phyloP scores from a whole-genome alignment of 1,284 basidiomycete species.

The Ceratobasidium sp. region DNA sequence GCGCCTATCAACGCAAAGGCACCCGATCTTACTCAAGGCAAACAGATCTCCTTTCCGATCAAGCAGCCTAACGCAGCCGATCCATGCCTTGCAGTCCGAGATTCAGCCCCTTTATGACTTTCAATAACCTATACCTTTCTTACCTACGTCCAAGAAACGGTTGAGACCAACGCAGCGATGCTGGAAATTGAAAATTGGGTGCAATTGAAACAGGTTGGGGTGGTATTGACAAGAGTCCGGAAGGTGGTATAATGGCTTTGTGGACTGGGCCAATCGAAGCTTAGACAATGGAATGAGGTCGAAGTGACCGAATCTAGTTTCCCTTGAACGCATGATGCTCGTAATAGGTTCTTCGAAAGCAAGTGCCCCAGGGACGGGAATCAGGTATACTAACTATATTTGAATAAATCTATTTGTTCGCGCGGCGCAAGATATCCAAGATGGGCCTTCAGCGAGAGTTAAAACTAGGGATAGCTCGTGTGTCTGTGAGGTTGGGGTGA shows the following conservation, averaged over 20 bases:
- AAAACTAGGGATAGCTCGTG: too few species aligned
- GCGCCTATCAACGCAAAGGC: too few species aligned
- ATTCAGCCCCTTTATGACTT: conserved; percentile 81
- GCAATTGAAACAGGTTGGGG: conserved; percentile 68
- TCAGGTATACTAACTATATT: too few species aligned
- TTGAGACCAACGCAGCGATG: conserved; percentile 86
- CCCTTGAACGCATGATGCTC: too few species aligned
- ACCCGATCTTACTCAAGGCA: background rate
- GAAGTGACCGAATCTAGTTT: conserved; percentile 79
- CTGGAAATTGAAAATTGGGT: conserved; percentile 97
- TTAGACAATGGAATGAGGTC: conserved; percentile 93
- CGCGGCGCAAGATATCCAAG: too few species aligned
- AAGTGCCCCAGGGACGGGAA: too few species aligned
- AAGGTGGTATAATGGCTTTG: conserved; percentile 71
- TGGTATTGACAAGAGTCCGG: background rate
- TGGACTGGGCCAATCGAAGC: conserved; percentile 99
- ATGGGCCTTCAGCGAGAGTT: too few species aligned
- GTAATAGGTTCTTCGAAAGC: too few species aligned
- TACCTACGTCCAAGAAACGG: conserved; percentile 69
- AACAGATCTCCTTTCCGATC: conserved; percentile 84
- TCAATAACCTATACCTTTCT: conserved; percentile 84
- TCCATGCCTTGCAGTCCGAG: conserved; percentile 82
- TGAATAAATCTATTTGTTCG: too few species aligned
- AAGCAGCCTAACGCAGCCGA: conserved; percentile 89
- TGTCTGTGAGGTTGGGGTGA: too few species aligned